Percentiles rank a stretch among this genome's conserved stretches.
Evolutionary conservation across 345 rosid species (phyloP).

Genomic region (Gossypium anomalum): DNA sequence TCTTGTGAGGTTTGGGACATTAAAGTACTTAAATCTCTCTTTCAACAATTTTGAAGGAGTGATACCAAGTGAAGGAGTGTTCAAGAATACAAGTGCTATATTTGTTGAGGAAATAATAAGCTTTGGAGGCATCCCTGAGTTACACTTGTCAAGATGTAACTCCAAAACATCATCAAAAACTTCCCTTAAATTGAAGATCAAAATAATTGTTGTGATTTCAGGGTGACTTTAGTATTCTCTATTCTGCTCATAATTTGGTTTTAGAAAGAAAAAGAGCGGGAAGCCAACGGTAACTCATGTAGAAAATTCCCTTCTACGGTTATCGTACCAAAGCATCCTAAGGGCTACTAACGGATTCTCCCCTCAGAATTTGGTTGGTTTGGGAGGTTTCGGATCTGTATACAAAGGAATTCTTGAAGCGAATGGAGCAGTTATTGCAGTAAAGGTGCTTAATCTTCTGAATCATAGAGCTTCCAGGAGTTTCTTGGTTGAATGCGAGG

Average conservation of each 20-base stretch:
- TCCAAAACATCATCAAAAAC: neutral
- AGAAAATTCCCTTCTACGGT: neutral
- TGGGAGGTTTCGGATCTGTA: neutral
- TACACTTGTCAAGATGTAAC: conserved; percentile 21
- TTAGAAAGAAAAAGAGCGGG: neutral
- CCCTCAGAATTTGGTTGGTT: neutral
- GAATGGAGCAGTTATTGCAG: conserved; percentile 8
- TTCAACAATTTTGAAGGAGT: conserved; percentile 22
- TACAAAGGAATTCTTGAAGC: conserved; percentile 8
- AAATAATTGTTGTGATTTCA: neutral
- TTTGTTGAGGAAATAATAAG: conserved; percentile 19
- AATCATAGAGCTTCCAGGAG: conserved; percentile 33
- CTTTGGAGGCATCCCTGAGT: conserved; percentile 19
- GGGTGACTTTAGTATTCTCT: neutral
- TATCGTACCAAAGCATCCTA: neutral
- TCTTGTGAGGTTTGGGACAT: neutral
- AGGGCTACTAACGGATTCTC: neutral
- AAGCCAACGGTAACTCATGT: neutral
- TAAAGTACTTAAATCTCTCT: conserved; percentile 23
- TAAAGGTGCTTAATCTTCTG: conserved; percentile 37
- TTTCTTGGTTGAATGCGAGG: conserved; percentile 1
- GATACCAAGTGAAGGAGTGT: conserved; percentile 26
- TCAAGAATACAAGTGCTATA: conserved; percentile 17
- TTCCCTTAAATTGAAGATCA: conserved; percentile 5
- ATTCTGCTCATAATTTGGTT: neutral